These are phyloP conservation scores for Colletotrichum tanaceti DNA, from an alignment of 2,329 filamentous ascomycete genomes.

Conservation along the genomic window DNA sequence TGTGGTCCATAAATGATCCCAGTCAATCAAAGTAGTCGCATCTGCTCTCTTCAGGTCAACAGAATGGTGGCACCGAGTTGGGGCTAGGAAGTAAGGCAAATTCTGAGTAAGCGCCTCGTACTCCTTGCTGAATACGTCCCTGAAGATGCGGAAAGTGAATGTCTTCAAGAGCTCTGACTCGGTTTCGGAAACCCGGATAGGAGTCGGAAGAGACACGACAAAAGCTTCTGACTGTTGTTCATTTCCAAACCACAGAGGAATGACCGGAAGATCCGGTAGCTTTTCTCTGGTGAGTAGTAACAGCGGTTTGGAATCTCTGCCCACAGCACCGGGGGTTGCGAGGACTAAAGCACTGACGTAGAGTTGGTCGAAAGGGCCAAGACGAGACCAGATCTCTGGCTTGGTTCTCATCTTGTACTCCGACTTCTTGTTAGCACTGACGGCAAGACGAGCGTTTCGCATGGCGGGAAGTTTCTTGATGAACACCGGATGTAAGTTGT, in stretches of 20 bases:
- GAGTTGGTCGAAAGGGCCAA: slow-evolving; percentile 62
- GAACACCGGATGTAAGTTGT: slow-evolving; percentile 79
- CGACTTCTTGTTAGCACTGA: slow-evolving; percentile 80
- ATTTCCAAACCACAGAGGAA: slow-evolving; percentile 78
- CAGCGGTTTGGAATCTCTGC: slow-evolving; percentile 70
- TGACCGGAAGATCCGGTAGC: slow-evolving; percentile 73
- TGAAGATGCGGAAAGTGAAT: slow-evolving; percentile 82
- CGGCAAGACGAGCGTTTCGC: slow-evolving; percentile 86
- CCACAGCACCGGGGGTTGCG: slow-evolving; percentile 64
- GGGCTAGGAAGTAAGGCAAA: slow-evolving; percentile 87
- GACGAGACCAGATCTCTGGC: slow-evolving; percentile 75
- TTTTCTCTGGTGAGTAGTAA: slow-evolving; percentile 75
- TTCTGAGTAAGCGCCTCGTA: slow-evolving; percentile 73
- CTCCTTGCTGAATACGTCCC: slow-evolving; percentile 88
- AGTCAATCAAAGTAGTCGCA: slow-evolving; percentile 62
- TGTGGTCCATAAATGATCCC: slow-evolving; percentile 64
- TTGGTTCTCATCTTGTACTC: slow-evolving; percentile 84
- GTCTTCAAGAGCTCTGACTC: slow-evolving; percentile 68
- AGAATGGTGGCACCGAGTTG: slow-evolving; percentile 53
- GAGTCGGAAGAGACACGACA: slow-evolving; percentile 56
- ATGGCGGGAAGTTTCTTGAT: slow-evolving; percentile 79
- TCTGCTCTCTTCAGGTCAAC: slow-evolving; percentile 38
- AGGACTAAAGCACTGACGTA: slow-evolving; percentile 73
- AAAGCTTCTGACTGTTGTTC: slow-evolving; percentile 69
- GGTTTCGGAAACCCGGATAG: slow-evolving; percentile 57